Evolutionary conservation across 2,329 filamentous ascomycete species (phyloP), one percentile per base, ranked within the genome.

Genomic region (Alternaria hordeiaustralica): DNA sequence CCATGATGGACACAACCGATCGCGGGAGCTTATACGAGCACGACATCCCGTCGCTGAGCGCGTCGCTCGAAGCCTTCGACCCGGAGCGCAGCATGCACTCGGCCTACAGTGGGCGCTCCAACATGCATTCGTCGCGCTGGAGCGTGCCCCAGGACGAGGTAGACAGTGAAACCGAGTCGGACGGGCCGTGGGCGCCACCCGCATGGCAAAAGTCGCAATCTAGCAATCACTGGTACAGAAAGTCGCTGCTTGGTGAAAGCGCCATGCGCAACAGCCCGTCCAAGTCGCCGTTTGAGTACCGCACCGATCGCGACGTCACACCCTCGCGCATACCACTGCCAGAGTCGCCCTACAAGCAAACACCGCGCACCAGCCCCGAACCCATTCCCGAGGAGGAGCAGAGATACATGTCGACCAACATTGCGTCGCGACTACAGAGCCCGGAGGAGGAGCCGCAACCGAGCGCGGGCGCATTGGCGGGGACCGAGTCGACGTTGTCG

Each of bases 131-230:
- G 51, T 78, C 76, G 59, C 75, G 78, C 55, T 80, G 77, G 77
- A 80, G 78, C 67, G 57, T 70, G 9, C 72, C 74, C 7, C 75
- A 72, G 13, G 76, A 78, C 36, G 68, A 72, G 5, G 84, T 78
- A 15, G 81, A 83, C 63, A 78, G 80, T 53, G 83, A 83, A 61
- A 64, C 69, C 30, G 83, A 86, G 63, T 83, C 83, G 56, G 80
- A 82, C 33, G 78, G 76, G 2, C 87, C 87, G 30, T 91, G 88
- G 87, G 89, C 87, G 57, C 89, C 89, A 44, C 89, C 89, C 3
- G 88, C 88, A 12, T 89, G 89, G 84, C 84, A 87, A 67, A 86
- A 84, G 71, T 83, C 83, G 65, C 65, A 67, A 45, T 67, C 66
- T 7, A 87, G 86, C 67, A 89, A 86, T 73, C 84, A 84, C 64